These are phyloP conservation scores for Skeletonema costatum DNA, from an alignment of 108 stramenopile genomes.

Conservation along the genomic window DNA sequence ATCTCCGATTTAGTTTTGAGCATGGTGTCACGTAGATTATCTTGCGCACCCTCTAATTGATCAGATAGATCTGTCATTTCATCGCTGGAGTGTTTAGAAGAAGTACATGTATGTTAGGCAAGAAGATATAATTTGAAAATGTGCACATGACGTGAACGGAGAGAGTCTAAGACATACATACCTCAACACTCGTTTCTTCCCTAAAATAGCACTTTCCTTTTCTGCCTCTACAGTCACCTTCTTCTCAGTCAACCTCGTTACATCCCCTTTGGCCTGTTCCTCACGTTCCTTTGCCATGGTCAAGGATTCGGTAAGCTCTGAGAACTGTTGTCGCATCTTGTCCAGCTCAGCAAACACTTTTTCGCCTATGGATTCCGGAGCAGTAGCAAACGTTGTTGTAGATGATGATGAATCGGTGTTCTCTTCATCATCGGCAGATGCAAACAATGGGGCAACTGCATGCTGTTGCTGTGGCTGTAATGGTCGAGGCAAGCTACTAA, in stretches of 20 bases:
- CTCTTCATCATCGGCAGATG: not conserved
- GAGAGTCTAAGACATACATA: conserved; percentile 13
- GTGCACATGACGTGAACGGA: not conserved
- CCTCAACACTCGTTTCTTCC: conserved; percentile 13
- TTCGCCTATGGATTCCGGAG: conserved; percentile 14
- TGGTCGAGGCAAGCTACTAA: not conserved
- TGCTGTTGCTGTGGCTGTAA: not conserved
- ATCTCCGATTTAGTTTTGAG: conserved; percentile 17
- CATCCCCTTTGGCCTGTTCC: conserved; percentile 12
- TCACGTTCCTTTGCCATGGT: conserved; percentile 20
- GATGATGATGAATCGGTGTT: not conserved
- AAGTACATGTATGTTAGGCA: not conserved
- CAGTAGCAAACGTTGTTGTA: not conserved
- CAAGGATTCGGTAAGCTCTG: conserved; percentile 27
- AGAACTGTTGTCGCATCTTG: conserved; percentile 22
- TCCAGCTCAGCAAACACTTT: conserved; percentile 5
- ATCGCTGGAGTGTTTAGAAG: conserved; percentile 10
- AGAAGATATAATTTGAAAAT: not conserved
- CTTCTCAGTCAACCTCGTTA: conserved; percentile 10
- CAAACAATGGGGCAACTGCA: not conserved
- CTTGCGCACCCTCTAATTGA: conserved; percentile 28
- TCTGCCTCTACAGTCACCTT: conserved; percentile 20
- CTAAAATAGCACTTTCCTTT: conserved; percentile 7
- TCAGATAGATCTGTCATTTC: conserved; percentile 34
- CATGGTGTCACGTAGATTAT: conserved; percentile 29